Conservation (phyloP, 352 stramenopile species). For the Aphanomyces invadans region DNA sequence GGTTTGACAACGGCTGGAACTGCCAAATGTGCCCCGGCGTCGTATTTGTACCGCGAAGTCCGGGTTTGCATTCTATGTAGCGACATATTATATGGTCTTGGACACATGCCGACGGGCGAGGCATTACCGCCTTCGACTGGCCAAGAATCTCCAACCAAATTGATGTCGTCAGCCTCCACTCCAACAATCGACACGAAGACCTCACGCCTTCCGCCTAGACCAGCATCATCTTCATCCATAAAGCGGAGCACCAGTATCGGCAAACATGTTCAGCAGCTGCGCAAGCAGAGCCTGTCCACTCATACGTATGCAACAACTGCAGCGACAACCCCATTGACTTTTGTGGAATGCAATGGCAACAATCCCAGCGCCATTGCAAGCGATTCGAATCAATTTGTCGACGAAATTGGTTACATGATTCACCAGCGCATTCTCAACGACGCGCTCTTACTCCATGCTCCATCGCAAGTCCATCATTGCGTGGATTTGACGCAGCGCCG, state of each 20-base stretch:
- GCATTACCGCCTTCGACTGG: no score
- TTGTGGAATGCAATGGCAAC: no score
- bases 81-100: slow-evolving; percentile 3
- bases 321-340: background rate
- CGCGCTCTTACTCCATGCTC: background rate
- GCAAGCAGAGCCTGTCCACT: background rate
- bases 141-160: no score
- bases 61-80: slow-evolving; percentile 10
- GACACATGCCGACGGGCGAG: no score
- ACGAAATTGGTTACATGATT: slow-evolving; percentile 22
- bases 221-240: background rate
- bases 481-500: slow-evolving; percentile 6
- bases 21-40: slow-evolving; percentile 1
- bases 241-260: background rate
- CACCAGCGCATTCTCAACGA: slow-evolving; percentile 18
- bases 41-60: slow-evolving; percentile 5
- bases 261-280: slow-evolving; percentile 4
- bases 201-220: background rate
- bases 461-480: background rate
- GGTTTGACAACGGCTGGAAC: background rate
- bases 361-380: no score
- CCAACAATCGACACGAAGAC: no score
- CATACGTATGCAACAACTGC: background rate
- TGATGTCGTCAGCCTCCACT: no score
- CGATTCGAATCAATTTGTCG: background rate